Conservation (phyloP, 2,329 filamentous ascomycete genomes). For the Venturia pyrina region DNA sequence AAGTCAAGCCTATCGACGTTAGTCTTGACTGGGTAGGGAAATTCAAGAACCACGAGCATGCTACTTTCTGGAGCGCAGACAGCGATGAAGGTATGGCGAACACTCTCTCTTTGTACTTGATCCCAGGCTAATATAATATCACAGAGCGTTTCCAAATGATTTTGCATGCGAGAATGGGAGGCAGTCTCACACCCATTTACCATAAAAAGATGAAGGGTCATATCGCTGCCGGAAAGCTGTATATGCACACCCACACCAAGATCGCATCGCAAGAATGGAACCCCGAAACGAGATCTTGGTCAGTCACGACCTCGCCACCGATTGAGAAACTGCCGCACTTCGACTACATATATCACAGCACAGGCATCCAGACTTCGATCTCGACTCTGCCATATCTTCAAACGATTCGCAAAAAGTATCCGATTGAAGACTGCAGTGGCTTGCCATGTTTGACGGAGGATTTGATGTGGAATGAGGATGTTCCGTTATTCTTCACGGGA, state of each 20-base stretch:
- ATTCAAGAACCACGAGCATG: constrained; percentile 68
- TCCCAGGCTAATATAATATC: not conserved
- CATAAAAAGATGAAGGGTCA: constrained; percentile 57
- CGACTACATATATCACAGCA: constrained; percentile 68
- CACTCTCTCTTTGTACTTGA: constrained; percentile 29
- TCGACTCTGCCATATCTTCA: constrained; percentile 50
- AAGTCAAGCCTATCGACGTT: constrained; percentile 70
- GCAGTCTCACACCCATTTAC: constrained; percentile 64
- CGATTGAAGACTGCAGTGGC: constrained; percentile 53
- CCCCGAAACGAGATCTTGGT: constrained; percentile 36
- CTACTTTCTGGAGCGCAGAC: constrained; percentile 67
- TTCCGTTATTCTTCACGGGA: constrained; percentile 64
- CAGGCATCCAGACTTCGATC: constrained; percentile 58
- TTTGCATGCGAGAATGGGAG: constrained; percentile 57
- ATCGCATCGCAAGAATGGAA: constrained; percentile 46
- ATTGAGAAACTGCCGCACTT: constrained; percentile 39
- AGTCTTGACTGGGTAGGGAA: constrained; percentile 73
- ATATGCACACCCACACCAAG: constrained; percentile 48
- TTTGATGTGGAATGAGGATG: constrained; percentile 62
- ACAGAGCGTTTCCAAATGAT: constrained; percentile 56
- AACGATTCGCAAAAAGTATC: constrained; percentile 48
- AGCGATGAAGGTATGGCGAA: constrained; percentile 35
- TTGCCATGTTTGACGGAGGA: constrained; percentile 67
- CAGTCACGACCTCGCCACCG: constrained; percentile 43
- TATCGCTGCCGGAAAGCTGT: constrained; percentile 40